These are phyloP conservation scores for Botrytis elliptica DNA, from an alignment of 2,329 filamentous ascomycete genomes.

Conservation along the genomic window DNA sequence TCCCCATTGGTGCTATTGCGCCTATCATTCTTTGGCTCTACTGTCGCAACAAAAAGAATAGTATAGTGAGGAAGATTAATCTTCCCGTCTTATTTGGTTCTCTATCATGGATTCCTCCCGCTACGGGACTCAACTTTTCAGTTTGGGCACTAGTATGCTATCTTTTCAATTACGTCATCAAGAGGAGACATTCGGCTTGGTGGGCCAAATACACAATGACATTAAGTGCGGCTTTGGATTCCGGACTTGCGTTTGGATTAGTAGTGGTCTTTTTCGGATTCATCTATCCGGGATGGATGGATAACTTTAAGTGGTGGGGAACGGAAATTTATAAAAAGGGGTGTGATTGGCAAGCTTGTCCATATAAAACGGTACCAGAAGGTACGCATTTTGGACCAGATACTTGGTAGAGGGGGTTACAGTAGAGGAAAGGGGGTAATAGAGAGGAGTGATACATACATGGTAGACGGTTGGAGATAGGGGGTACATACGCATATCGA, in stretches of 20 bases:
- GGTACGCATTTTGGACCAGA: slow-evolving; percentile 67
- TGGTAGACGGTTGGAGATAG: background rate
- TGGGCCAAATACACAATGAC: slow-evolving; percentile 94
- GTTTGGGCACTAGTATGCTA: slow-evolving; percentile 86
- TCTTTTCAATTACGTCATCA: slow-evolving; percentile 76
- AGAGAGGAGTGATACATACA: background rate
- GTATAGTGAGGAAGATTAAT: slow-evolving; percentile 73
- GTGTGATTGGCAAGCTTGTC: slow-evolving; percentile 80
- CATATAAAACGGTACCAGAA: slow-evolving; percentile 62
- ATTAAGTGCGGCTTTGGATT: slow-evolving; percentile 77
- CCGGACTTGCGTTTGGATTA: slow-evolving; percentile 77
- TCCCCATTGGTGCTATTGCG: slow-evolving; percentile 71
- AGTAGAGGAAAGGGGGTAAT: background rate
- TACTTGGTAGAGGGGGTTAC: slow-evolving; percentile 45
- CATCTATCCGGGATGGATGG: slow-evolving; percentile 75
- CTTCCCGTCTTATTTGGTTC: slow-evolving; percentile 81
- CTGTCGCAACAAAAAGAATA: slow-evolving; percentile 56
- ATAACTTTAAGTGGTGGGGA: slow-evolving; percentile 80
- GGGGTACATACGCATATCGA: background rate
- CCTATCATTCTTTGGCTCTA: slow-evolving; percentile 75
- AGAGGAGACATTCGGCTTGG: slow-evolving; percentile 69
- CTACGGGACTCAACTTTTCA: slow-evolving; percentile 82
- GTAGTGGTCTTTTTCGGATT: slow-evolving; percentile 84
- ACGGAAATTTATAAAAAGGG: slow-evolving; percentile 82
- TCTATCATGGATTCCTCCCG: slow-evolving; percentile 82